These are phyloP conservation scores for Pythium inflatum DNA, from an alignment of 352 stramenopile species.

Conservation along the genomic window DNA sequence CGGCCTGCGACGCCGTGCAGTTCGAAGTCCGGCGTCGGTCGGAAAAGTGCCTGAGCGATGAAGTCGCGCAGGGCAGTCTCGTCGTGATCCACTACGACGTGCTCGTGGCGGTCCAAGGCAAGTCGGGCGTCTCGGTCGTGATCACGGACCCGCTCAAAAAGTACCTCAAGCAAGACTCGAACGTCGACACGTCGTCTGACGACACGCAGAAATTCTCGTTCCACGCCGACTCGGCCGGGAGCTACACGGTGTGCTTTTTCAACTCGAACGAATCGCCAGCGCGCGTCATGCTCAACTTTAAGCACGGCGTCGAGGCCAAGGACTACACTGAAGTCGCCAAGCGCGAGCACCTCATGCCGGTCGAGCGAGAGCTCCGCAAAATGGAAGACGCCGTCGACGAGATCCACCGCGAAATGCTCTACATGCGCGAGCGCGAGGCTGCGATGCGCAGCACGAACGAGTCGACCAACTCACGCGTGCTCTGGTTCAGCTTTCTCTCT, in stretches of 20 bases:
- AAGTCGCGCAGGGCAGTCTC: slow-evolving; percentile 75
- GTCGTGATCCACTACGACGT: slow-evolving; percentile 87
- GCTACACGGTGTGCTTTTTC: slow-evolving; percentile 81
- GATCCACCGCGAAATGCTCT: slow-evolving; percentile 91
- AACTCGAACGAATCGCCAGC: slow-evolving; percentile 77
- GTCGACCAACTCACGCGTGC: slow-evolving; percentile 86
- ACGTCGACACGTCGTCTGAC: slow-evolving; percentile 82
- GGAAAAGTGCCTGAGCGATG: slow-evolving; percentile 87
- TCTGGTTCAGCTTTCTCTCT: slow-evolving; percentile 91
- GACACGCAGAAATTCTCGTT: slow-evolving; percentile 88
- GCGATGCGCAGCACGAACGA: slow-evolving; percentile 91
- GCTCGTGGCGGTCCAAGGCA: slow-evolving; percentile 62
- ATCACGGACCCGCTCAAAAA: slow-evolving; percentile 79
- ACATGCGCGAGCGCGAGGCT: slow-evolving; percentile 87
- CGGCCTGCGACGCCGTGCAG: slow-evolving; percentile 57
- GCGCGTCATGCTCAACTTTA: slow-evolving; percentile 87
- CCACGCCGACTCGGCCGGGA: slow-evolving; percentile 66
- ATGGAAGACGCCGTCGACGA: slow-evolving; percentile 90
- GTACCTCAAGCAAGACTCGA: slow-evolving; percentile 83
- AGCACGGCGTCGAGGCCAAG: slow-evolving; percentile 87
- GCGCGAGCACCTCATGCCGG: slow-evolving; percentile 87
- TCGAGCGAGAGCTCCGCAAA: slow-evolving; percentile 89
- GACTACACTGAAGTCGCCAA: slow-evolving; percentile 90
- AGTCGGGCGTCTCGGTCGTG: slow-evolving; percentile 67
- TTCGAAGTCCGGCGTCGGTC: slow-evolving; percentile 71